Conservation (phyloP, 148 eudicot species). For the Chenopodium formosanum region DNA sequence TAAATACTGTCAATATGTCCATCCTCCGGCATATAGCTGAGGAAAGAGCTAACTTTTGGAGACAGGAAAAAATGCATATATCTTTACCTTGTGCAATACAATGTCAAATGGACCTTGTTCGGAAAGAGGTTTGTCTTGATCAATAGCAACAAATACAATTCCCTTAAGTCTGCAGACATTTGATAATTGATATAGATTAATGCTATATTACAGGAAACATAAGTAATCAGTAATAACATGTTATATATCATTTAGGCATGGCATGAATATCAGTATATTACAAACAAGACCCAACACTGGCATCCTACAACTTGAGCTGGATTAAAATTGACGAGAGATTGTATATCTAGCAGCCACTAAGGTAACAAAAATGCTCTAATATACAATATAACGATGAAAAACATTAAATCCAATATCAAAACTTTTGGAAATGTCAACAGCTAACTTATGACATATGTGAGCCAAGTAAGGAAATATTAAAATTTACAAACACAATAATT, state of each 20-base stretch:
- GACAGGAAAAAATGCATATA: background rate
- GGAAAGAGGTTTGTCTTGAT: slow-evolving; percentile 64
- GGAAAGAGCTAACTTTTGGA: background rate
- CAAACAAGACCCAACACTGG: background rate
- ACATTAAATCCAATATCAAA: background rate
- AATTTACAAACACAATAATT: background rate
- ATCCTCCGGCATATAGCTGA: background rate
- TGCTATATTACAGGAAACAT: background rate
- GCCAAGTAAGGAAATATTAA: background rate
- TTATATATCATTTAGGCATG: background rate
- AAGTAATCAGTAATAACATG: background rate
- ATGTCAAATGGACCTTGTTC: slow-evolving; percentile 98
- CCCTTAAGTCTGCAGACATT: slow-evolving; percentile 73
- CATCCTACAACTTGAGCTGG: background rate
- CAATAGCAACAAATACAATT: slow-evolving; percentile 80
- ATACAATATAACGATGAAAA: background rate
- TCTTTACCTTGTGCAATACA: slow-evolving; percentile 79
- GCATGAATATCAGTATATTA: background rate
- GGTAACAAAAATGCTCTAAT: background rate
- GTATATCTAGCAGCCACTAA: background rate
- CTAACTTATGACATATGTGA: background rate
- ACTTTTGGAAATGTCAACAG: slow-evolving; percentile 6
- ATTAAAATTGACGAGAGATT: background rate
- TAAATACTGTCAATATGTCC: background rate
- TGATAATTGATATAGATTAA: background rate